Conservation (phyloP, 208 protist species). For the Angomonas ambiguus region DNA sequence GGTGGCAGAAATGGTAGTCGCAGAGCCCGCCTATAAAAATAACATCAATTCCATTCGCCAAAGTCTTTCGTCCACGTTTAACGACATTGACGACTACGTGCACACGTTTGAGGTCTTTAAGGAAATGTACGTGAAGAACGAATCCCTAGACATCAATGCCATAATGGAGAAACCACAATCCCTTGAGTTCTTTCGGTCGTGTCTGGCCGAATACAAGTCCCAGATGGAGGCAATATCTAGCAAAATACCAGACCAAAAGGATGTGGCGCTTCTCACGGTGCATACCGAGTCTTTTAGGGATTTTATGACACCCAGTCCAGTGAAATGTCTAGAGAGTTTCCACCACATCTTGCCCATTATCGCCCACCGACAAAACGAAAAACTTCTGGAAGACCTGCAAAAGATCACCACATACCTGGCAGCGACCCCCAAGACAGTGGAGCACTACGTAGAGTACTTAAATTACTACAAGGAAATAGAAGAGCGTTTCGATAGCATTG, state of each 20-base stretch:
- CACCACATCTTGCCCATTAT: slow-evolving; percentile 91
- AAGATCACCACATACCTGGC: slow-evolving; percentile 77
- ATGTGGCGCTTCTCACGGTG: slow-evolving; percentile 87
- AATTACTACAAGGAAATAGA: slow-evolving; percentile 80
- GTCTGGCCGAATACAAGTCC: slow-evolving; percentile 76
- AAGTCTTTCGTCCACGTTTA: slow-evolving; percentile 63
- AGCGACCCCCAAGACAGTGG: slow-evolving; percentile 79
- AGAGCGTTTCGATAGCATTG: slow-evolving; percentile 69
- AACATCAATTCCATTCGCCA: slow-evolving; percentile 68
- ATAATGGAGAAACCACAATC: slow-evolving; percentile 49
- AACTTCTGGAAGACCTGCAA: slow-evolving; percentile 83
- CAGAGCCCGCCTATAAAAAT: slow-evolving; percentile 82
- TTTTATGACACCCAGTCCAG: slow-evolving; percentile 88
- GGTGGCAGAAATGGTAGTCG: slow-evolving; percentile 87
- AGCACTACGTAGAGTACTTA: slow-evolving; percentile 92
- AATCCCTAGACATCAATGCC: slow-evolving; percentile 47
- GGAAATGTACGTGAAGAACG: slow-evolving; percentile 89
- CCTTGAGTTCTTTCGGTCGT: slow-evolving; percentile 88
- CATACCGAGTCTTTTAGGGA: slow-evolving; percentile 82
- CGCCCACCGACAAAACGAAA: slow-evolving; percentile 82
- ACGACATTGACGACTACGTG: slow-evolving; percentile 78
- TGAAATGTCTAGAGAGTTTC: slow-evolving; percentile 78
- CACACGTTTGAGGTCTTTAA: slow-evolving; percentile 76
- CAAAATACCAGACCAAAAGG: slow-evolving; percentile 79
- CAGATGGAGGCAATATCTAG: slow-evolving; percentile 84